Conservation (phyloP, 2,329 filamentous ascomycete genomes). For the Colletotrichum sp. region DNA sequence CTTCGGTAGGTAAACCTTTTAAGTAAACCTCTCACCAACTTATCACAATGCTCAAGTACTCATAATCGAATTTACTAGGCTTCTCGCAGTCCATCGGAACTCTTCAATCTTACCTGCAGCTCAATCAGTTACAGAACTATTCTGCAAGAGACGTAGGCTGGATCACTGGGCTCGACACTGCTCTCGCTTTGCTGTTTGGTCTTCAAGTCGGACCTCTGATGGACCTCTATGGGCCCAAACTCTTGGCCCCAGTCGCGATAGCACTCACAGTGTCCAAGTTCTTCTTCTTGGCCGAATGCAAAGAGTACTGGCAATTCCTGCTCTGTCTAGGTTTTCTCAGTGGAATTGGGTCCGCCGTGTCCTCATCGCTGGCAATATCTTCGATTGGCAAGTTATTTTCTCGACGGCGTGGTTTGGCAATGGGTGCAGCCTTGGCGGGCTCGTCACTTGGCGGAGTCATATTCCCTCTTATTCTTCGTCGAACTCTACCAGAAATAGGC, state of each 20-base stretch:
- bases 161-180: constrained; percentile 51
- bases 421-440: constrained; percentile 26
- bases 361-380: constrained; percentile 37
- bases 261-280: constrained; percentile 41
- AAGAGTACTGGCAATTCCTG: constrained; percentile 52
- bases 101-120: constrained; percentile 49
- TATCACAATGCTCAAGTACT: background rate
- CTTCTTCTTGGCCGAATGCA: constrained; percentile 50
- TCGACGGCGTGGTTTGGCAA: constrained; percentile 25
- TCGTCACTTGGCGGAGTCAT: constrained; percentile 30
- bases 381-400: constrained; percentile 33
- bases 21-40: background rate
- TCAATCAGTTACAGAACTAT: constrained; percentile 46
- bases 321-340: constrained; percentile 34
- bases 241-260: constrained; percentile 41
- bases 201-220: constrained; percentile 54
- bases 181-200: constrained; percentile 46
- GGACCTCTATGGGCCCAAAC: constrained; percentile 48
- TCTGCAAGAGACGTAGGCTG: constrained; percentile 49
- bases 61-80: constrained; percentile 28
- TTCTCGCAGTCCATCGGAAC: constrained; percentile 52
- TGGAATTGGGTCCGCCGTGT: constrained; percentile 43
- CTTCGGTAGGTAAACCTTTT: background rate
- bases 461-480: constrained; percentile 37
- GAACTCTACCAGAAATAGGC: constrained; percentile 29